Conservation (phyloP, 345 rosid genomes). For the thale cress (Arabidopsis thaliana) region DNA sequence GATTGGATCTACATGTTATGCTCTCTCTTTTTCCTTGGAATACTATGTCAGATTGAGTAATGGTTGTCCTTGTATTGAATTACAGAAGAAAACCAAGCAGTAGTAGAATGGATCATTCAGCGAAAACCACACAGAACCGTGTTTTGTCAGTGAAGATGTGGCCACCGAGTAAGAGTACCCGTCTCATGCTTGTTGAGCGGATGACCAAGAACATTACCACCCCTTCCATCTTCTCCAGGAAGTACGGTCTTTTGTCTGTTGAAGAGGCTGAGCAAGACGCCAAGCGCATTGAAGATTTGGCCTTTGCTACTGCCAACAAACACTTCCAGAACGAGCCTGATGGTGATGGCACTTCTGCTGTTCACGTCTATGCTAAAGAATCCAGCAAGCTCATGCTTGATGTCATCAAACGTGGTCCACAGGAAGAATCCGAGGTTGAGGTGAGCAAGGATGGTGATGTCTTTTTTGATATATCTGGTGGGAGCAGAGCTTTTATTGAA, state of each 20-base stretch:
- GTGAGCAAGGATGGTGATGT: constrained; percentile 38
- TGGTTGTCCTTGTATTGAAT: not conserved
- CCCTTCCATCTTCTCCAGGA: constrained; percentile 77
- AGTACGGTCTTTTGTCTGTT: constrained; percentile 65
- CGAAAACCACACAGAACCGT: constrained; percentile 48
- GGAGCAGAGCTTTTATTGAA: constrained; percentile 77
- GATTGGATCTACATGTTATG: constrained; percentile 8
- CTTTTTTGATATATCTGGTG: constrained; percentile 79
- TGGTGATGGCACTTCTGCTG: constrained; percentile 91
- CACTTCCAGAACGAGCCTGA: constrained; percentile 83
- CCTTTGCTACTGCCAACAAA: constrained; percentile 68
- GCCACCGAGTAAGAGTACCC: constrained; percentile 85
- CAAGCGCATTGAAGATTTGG: constrained; percentile 69
- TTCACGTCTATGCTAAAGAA: constrained; percentile 86
- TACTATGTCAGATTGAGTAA: constrained; percentile 3
- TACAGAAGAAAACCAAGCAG: constrained; percentile 45
- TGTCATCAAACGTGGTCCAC: constrained; percentile 78
- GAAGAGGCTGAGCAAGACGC: constrained; percentile 85
- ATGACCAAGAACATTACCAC: constrained; percentile 77
- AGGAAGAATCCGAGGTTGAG: constrained; percentile 45
- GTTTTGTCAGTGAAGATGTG: constrained; percentile 73
- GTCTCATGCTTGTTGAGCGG: constrained; percentile 77
- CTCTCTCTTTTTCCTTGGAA: not conserved
- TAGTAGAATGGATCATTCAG: constrained; percentile 56
- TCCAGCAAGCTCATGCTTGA: constrained; percentile 85